Conservation (phyloP, 2,329 filamentous ascomycete genomes). For the Trichoderma endophyticum region DNA sequence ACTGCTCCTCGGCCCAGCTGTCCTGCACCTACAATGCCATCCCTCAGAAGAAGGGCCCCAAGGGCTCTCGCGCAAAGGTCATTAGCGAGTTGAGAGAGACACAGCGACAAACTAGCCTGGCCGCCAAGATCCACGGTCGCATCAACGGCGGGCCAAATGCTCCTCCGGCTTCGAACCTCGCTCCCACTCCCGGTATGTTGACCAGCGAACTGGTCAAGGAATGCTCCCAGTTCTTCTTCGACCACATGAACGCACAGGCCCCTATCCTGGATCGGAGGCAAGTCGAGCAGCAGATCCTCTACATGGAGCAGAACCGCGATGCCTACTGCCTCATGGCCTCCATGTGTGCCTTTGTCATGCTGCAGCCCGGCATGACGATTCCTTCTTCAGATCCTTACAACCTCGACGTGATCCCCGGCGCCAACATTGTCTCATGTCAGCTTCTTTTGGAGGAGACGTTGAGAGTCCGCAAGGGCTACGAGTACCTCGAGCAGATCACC, state of each 20-base stretch:
- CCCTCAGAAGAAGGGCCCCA: constrained; percentile 73
- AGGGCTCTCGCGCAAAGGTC: constrained; percentile 70
- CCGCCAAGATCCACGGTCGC: constrained; percentile 58
- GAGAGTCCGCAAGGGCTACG: constrained; percentile 61
- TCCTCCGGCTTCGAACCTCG: constrained; percentile 44
- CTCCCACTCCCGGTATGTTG: constrained; percentile 59
- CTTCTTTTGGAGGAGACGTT: constrained; percentile 65
- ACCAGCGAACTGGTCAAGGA: constrained; percentile 62
- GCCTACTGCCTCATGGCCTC: constrained; percentile 62
- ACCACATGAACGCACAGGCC: constrained; percentile 61
- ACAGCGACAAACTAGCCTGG: constrained; percentile 63
- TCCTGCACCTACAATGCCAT: constrained; percentile 72
- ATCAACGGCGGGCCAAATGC: constrained; percentile 54
- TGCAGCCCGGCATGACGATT: constrained; percentile 65
- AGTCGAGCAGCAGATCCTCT: constrained; percentile 56
- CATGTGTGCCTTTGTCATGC: constrained; percentile 65
- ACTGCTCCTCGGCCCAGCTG: constrained; percentile 64
- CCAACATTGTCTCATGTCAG: constrained; percentile 61
- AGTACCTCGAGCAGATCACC: constrained; percentile 56
- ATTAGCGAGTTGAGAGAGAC: constrained; percentile 70
- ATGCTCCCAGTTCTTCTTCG: constrained; percentile 66
- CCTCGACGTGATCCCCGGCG: constrained; percentile 55
- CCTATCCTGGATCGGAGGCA: constrained; percentile 59
- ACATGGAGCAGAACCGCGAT: constrained; percentile 61
- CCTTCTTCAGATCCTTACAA: constrained; percentile 55